Base-by-base conservation (phyloP, 2,329 filamentous ascomycete genomes). In the Incumbomyces lentus region DNA sequence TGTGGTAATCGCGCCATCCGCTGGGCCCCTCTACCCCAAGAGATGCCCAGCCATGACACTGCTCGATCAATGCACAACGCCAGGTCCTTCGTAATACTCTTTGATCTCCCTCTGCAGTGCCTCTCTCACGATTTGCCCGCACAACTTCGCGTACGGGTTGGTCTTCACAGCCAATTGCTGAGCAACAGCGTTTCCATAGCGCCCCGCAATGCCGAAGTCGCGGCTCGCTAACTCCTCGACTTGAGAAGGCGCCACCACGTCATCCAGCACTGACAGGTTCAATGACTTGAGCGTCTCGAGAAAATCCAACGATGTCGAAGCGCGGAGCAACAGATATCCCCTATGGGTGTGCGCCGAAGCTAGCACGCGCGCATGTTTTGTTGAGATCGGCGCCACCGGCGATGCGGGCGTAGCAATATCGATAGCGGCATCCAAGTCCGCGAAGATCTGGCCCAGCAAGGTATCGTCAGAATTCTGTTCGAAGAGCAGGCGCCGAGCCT, bases 91-190 rank as follows among this genome's bases (percentile, higher is more conserved):
- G 18, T 49, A 35, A 14, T 53, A 57, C 11, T 63, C 60, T 34
- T 61, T 65, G 44, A 70, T 64, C 62, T 79, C 76, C 59, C 75
- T 74, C 55, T 62, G 69, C 63, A 79, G 64, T 12, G 76, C 76
- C 61, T 79, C 73, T 63, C 73, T 74, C 10, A 80, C 76, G 59
- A 80, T 79, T 1, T 68, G 73, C 3, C 76, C 76, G 60, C 76
- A 79, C 64, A 79, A 71, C 62, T 78, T 79, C 29, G 75, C 75
- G 62, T 79, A 78, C 26, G 76, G 76, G 63, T 80, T 80, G 40
- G 75, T 78, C 60, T 72, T 67, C 13, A 79, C 75, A 12, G 74
- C 73, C 64, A 80, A 64, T 54, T 75, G 71, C 55, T 71, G 68
- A 36, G 74, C 76, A 18, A 75, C 66, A 47, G 73, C 68, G 59